Conservation (phyloP, 2,329 filamentous ascomycete genomes). For the Neofusicoccum umdonicola region DNA sequence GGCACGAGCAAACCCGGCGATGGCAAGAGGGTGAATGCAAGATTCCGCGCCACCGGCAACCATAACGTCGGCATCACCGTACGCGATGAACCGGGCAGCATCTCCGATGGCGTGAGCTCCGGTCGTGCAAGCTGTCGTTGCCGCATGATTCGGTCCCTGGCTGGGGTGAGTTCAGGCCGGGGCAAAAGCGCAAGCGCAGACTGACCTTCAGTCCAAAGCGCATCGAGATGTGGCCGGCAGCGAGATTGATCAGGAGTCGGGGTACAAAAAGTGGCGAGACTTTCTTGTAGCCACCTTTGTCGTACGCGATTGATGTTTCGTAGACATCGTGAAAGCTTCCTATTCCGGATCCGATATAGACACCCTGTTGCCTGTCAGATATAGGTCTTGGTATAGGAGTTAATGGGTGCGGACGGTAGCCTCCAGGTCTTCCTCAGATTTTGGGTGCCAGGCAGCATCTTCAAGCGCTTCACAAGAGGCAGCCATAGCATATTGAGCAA, state of each 20-base stretch:
- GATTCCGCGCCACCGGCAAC: constrained; percentile 92
- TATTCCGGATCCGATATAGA: constrained; percentile 93
- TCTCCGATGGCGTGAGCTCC: constrained; percentile 94
- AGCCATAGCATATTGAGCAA: constrained; percentile 87
- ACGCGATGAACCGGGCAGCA: constrained; percentile 86
- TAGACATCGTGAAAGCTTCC: constrained; percentile 92
- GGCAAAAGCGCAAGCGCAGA: constrained; percentile 32
- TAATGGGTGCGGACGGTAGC: constrained; percentile 54
- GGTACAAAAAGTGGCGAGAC: constrained; percentile 93
- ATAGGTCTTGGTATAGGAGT: background rate
- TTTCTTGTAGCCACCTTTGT: constrained; percentile 79
- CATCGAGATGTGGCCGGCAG: constrained; percentile 93
- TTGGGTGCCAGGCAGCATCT: constrained; percentile 75
- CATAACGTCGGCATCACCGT: constrained; percentile 92
- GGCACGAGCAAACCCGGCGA: constrained; percentile 86
- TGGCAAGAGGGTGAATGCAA: constrained; percentile 89
- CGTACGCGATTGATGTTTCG: constrained; percentile 73
- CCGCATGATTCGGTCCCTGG: constrained; percentile 84
- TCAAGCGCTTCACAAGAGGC: constrained; percentile 80
- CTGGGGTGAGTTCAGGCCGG: constrained; percentile 29
- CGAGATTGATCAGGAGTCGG: constrained; percentile 88
- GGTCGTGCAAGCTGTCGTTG: constrained; percentile 92
- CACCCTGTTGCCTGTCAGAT: constrained; percentile 54
- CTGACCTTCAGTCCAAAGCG: constrained; percentile 68
- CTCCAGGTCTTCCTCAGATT: constrained; percentile 62